Evolutionary conservation across 345 rosid species (phyloP), one percentile per base, ranked within the genome.

Genomic region (Gossypium arboreum): DNA sequence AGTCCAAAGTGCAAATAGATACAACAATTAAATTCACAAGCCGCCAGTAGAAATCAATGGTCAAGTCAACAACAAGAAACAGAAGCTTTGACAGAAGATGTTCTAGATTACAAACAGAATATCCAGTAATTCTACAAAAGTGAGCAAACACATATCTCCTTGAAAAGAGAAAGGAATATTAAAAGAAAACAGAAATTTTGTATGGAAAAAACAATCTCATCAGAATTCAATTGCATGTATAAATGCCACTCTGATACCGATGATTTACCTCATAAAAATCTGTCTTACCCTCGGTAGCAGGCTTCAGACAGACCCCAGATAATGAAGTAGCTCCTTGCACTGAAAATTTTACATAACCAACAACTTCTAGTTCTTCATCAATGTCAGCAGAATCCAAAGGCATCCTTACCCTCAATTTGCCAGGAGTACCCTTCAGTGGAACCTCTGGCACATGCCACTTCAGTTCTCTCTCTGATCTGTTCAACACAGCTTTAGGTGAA

Each of bases 371-470:
- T 52, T 85, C 98, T 77, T 93, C 92, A 66, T 89, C 88, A 56
- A 89, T 92, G 67, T 89, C 87, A 29, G 41, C 80, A 43, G 85
- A 81, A 82, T 96, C 97, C 12, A 96, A 81, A 11, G 98, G 98
- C 92, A 96, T 89, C 74, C 99, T 89, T 9, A 79, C 99, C 78
- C 90, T 91, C 86, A 96, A 80, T 64, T 82, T 81, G 39, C 94
- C 95, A 9, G 98, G 94, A 73, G 84, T 72, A 64, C 93, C 95
- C 67, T 76, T 89, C 2, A 85, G 79, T 24, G 95, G 94, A 77
- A 96, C 87, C 87, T 89, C 99, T 0, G 97, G 88, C 41, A 96
- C 83, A 41, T 86, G 86, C 99, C 99, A 96, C 82, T 88, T 96
- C 88, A 96, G 81, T 82, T 96, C 98, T 77, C 83, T 82, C 78